Evolutionary conservation across 768 basidiomycete species (phyloP), one percentile per base, ranked within the genome.

Genomic region (Trametes cingulata): DNA sequence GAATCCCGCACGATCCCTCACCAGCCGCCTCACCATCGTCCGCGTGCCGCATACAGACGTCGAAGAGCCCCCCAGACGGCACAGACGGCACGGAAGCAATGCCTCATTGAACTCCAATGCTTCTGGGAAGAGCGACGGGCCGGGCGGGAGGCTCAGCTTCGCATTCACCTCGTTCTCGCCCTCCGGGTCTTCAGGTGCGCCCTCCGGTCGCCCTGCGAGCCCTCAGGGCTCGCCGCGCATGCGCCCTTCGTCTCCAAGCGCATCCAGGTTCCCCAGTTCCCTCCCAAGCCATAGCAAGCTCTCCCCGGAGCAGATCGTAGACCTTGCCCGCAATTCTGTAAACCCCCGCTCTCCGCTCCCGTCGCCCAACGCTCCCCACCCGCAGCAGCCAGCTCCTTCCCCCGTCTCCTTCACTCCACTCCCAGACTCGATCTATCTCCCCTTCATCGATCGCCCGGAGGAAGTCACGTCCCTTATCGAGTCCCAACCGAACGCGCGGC

Each of bases 371-470:
- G 72, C 76, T 48, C 83, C 74, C 3, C 64, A 67, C 58, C 67
- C 62, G 27, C 64, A 50, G 42, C 69, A 52, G 50, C 37, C 58
- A 35, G 59, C 20, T 54, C 65, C 42, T 48, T 58, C 77, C 0
- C 83, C 83, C 4, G 82, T 85, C 2, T 84, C 84, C 1, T 93
- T 93, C 69, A 90, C 88, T 0, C 85, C 84, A 0, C 80, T 94
- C 1, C 88, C 89, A 6, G 84, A 85, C 20, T 86, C 91, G 60
- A 83, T 91, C 29, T 87, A 85, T 65, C 83, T 97, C 14, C 94
- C 94, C 0, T 97, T 94, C 74, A 80, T 95, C 62, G 88, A 95
- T 64, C 85, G 94, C 19, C 82, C 91, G 0, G 73, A 77, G 0
- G 94, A 97, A 68, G 92, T 95, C 1, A 63, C 80, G 4, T 75